Percentiles rank a stretch among this genome's conserved stretches.
Evolutionary conservation across 2,329 filamentous ascomycete species (phyloP).

Genomic region (Clathrospora elynae): DNA sequence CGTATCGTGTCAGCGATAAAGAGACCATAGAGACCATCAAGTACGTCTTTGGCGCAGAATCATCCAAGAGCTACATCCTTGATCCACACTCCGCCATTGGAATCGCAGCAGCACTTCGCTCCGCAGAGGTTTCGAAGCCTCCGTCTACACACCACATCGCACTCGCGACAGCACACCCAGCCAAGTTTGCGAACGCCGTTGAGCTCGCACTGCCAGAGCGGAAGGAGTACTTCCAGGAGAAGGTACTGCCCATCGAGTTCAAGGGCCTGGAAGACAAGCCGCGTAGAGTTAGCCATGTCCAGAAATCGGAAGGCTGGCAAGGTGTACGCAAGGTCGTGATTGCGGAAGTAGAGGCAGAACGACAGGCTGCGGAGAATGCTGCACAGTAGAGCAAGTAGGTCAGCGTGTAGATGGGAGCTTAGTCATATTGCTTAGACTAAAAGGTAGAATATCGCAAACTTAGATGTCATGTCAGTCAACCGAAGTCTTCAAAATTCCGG

Average conservation of each 20-base stretch:
- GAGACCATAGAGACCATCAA: constrained; percentile 57
- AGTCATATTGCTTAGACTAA: constrained; percentile 5
- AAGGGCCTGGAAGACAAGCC: constrained; percentile 76
- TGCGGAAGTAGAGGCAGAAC: constrained; percentile 66
- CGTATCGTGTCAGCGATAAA: constrained; percentile 68
- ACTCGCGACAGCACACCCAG: constrained; percentile 91
- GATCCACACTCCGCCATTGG: constrained; percentile 94
- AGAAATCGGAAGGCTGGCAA: constrained; percentile 69
- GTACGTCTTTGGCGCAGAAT: constrained; percentile 55
- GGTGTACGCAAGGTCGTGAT: constrained; percentile 76
- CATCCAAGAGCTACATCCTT: constrained; percentile 69
- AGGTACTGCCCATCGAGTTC: constrained; percentile 82
- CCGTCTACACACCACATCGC: constrained; percentile 70
- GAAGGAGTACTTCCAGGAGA: constrained; percentile 74
- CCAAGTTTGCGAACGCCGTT: constrained; percentile 89
- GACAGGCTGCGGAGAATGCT: constrained; percentile 38
- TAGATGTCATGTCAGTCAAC: neutral
- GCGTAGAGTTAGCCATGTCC: constrained; percentile 71
- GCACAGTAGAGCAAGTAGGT: constrained; percentile 15
- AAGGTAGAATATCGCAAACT: neutral
- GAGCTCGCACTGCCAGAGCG: constrained; percentile 75
- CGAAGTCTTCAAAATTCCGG: no score
- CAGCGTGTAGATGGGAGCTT: neutral
- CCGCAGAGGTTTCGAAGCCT: constrained; percentile 60
- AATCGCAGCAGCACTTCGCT: constrained; percentile 74